These are phyloP conservation scores for Medicago lupulina DNA, from an alignment of 306 rosid genomes.

Conservation along the genomic window DNA sequence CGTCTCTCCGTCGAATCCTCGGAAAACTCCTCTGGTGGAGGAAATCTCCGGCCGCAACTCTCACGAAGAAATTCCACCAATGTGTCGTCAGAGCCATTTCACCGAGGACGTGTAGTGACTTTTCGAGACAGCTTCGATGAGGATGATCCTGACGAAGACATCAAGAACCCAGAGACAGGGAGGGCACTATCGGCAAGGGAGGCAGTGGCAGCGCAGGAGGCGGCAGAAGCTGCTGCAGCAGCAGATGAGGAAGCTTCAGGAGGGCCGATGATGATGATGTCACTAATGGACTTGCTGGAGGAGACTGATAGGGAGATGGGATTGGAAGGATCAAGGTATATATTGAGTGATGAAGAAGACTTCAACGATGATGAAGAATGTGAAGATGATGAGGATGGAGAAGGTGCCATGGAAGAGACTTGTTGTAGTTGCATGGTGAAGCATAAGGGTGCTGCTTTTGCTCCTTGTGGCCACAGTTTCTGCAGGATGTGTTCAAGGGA, in stretches of 20 bases:
- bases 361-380: conserved; percentile 45
- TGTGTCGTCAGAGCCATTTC: conserved; percentile 35
- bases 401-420: conserved; percentile 50
- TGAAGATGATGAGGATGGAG: conserved; percentile 31
- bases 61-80: conserved; percentile 52
- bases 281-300: conserved; percentile 85
- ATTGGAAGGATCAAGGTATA: conserved; percentile 56
- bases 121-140: conserved; percentile 41
- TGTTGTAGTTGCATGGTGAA: conserved; percentile 90
- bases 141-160: conserved; percentile 28
- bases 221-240: conserved; percentile 40
- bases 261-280: conserved; percentile 55
- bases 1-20: conserved; percentile 19
- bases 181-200: conserved; percentile 51
- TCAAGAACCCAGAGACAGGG: neutral
- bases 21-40: neutral
- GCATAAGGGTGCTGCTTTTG: conserved; percentile 69
- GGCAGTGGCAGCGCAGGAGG: conserved; percentile 54
- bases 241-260: neutral
- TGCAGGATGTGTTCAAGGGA: conserved; percentile 91
- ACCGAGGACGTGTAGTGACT: conserved; percentile 36
- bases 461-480: conserved; percentile 77
- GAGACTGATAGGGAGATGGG: conserved; percentile 81
- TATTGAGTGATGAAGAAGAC: conserved; percentile 52
- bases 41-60: conserved; percentile 40